phyloP scores from a whole-genome alignment of 106 monocot species.

The Dendrobium nobile region DNA sequence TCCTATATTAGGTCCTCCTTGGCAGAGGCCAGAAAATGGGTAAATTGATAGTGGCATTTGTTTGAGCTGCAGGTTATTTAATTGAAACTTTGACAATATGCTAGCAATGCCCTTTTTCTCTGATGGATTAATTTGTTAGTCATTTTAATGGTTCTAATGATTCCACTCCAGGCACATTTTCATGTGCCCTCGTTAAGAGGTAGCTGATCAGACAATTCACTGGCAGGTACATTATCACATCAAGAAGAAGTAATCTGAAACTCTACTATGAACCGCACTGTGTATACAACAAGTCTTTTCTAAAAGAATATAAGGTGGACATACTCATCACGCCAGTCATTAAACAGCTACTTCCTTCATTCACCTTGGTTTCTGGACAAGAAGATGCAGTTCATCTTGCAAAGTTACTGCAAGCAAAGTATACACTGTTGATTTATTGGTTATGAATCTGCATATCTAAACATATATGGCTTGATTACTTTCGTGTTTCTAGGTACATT shows the following conservation, averaged over 20 bases:
- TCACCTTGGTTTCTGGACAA: constrained; percentile 87
- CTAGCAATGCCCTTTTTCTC: not conserved
- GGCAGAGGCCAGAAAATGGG: constrained; percentile 98
- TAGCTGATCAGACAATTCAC: constrained; percentile 1
- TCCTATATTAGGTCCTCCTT: constrained; percentile 91
- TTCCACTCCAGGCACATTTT: not conserved
- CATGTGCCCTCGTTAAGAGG: too few relatives aligned
- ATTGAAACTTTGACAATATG: not conserved
- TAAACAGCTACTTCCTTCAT: constrained; percentile 75
- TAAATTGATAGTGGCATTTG: constrained; percentile 10
- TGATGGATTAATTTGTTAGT: not conserved
- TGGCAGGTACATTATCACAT: constrained; percentile 60
- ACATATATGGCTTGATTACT: not conserved
- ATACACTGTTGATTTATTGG: constrained; percentile 4
- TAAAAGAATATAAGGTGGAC: constrained; percentile 58
- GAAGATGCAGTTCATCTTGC: constrained; percentile 91
- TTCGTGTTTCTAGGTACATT: constrained; percentile 45
- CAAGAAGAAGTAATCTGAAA: constrained; percentile 22
- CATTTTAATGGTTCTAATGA: not conserved
- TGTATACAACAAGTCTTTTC: constrained; percentile 47
- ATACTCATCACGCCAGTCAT: constrained; percentile 82
- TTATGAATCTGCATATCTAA: not conserved
- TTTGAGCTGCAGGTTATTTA: not conserved
- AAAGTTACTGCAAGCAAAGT: constrained; percentile 78
- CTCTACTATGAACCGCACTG: constrained; percentile 96